Conservation (phyloP, 306 rosid genomes). For the Cercis canadensis region DNA sequence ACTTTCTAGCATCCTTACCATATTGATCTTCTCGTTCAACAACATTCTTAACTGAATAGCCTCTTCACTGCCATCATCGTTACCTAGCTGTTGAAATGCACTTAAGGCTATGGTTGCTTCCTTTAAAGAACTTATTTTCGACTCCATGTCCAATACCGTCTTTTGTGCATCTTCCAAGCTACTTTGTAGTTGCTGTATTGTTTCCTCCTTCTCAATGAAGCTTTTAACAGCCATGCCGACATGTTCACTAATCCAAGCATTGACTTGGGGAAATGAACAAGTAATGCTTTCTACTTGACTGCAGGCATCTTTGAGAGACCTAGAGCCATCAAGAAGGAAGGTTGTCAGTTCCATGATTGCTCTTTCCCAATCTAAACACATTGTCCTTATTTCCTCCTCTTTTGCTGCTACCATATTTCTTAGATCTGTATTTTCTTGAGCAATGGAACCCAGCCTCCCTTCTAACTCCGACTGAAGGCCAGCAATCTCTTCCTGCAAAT, state of each 20-base stretch:
- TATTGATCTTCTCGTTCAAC: slow-evolving; percentile 56
- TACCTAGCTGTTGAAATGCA: slow-evolving; percentile 58
- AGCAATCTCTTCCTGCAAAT: slow-evolving; percentile 88
- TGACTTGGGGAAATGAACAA: slow-evolving; percentile 71
- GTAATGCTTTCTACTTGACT: slow-evolving; percentile 74
- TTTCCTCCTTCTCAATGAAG: slow-evolving; percentile 85
- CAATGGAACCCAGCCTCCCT: slow-evolving; percentile 56
- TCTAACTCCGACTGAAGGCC: slow-evolving; percentile 71
- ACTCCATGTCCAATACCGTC: slow-evolving; percentile 71
- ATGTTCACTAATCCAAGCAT: slow-evolving; percentile 64
- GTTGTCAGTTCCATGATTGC: slow-evolving; percentile 79
- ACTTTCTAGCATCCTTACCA: slow-evolving; percentile 49
- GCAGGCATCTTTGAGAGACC: slow-evolving; percentile 81
- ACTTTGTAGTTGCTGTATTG: slow-evolving; percentile 65
- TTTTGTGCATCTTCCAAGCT: slow-evolving; percentile 84
- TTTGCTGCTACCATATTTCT: slow-evolving; percentile 60
- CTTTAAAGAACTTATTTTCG: slow-evolving; percentile 75
- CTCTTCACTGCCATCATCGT: slow-evolving; percentile 45
- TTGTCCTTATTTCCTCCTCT: slow-evolving; percentile 65
- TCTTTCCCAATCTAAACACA: slow-evolving; percentile 79
- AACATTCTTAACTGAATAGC: slow-evolving; percentile 44
- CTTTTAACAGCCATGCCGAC: slow-evolving; percentile 73
- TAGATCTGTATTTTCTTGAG: slow-evolving; percentile 72
- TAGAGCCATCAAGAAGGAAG: slow-evolving; percentile 89
- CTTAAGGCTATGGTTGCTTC: slow-evolving; percentile 75